Percentiles rank a stretch among this genome's conserved stretches.
Conservation (phyloP, 2,329 filamentous ascomycete species). For the Albifimbria verrucaria region DNA sequence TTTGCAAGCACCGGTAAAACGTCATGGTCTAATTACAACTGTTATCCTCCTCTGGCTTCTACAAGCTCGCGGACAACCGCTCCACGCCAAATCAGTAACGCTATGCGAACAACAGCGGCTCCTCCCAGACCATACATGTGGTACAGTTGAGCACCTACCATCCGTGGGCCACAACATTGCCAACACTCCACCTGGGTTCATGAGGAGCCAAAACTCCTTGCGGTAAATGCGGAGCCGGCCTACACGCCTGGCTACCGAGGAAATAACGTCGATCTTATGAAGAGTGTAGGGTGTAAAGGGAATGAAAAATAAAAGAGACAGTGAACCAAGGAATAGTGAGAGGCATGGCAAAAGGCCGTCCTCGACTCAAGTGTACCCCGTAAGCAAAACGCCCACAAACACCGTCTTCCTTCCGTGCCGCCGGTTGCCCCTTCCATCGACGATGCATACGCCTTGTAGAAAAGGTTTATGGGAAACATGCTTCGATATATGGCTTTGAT, state of each 20-base stretch:
- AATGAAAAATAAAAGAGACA: background rate
- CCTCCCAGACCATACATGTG: background rate
- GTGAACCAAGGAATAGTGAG: background rate
- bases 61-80: slow-evolving; percentile 8
- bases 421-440: background rate
- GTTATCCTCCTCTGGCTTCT: slow-evolving; percentile 12
- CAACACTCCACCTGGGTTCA: background rate
- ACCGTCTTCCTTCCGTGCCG: background rate
- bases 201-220: background rate
- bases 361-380: background rate
- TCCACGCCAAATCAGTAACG: slow-evolving; percentile 16
- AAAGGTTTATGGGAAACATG: background rate
- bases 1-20: slow-evolving; percentile 23
- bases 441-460: background rate
- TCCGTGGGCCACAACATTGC: background rate
- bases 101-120: slow-evolving; percentile 10
- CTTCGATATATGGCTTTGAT: background rate
- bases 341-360: background rate
- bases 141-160: background rate
- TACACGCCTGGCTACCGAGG: too few species aligned
- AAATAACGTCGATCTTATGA: too few species aligned
- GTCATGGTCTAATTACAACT: slow-evolving; percentile 32
- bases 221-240: background rate
- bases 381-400: background rate
- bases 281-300: too few species aligned